Conservation (phyloP, 1,284 basidiomycete genomes). For the Cutaneotrichosporon mucoides region DNA sequence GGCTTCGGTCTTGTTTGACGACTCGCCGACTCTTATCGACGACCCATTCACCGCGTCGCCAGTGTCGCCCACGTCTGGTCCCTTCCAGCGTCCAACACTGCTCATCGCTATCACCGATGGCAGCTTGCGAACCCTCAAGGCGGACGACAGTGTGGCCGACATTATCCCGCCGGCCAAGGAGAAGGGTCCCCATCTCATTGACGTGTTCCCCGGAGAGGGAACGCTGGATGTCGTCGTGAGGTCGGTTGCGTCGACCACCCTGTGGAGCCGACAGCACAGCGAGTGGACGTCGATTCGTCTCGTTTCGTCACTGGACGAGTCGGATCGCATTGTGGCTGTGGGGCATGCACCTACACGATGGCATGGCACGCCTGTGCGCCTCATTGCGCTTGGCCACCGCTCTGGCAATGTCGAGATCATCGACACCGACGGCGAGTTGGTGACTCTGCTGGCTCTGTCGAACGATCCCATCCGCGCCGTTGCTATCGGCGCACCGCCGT, state of each 20-base stretch:
- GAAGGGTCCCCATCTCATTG: neutral
- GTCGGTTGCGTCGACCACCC: neutral
- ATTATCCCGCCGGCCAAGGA: constrained; percentile 6
- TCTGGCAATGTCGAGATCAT: constrained; percentile 38
- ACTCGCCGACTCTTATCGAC: constrained; percentile 4
- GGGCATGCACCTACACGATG: constrained; percentile 4
- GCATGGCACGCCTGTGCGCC: constrained; percentile 8
- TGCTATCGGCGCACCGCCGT: constrained; percentile 18
- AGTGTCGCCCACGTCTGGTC: neutral
- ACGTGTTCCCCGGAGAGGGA: constrained; percentile 8
- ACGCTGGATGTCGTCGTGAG: constrained; percentile 7
- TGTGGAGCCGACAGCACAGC: constrained; percentile 18
- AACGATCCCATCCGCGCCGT: constrained; percentile 5
- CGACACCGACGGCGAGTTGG: constrained; percentile 23
- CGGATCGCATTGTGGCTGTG: constrained; percentile 18
- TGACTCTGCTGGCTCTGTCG: constrained; percentile 8
- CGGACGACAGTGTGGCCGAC: constrained; percentile 8
- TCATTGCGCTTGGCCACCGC: constrained; percentile 31
- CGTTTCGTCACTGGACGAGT: constrained; percentile 5
- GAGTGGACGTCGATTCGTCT: constrained; percentile 13
- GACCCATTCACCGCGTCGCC: constrained; percentile 19
- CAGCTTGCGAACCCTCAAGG: constrained; percentile 9
- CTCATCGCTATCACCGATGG: constrained; percentile 16
- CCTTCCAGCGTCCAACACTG: constrained; percentile 5
- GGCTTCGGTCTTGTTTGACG: constrained; percentile 10